Conservation (phyloP, 106 monocot species). For the Phalaenopsis equestris region DNA sequence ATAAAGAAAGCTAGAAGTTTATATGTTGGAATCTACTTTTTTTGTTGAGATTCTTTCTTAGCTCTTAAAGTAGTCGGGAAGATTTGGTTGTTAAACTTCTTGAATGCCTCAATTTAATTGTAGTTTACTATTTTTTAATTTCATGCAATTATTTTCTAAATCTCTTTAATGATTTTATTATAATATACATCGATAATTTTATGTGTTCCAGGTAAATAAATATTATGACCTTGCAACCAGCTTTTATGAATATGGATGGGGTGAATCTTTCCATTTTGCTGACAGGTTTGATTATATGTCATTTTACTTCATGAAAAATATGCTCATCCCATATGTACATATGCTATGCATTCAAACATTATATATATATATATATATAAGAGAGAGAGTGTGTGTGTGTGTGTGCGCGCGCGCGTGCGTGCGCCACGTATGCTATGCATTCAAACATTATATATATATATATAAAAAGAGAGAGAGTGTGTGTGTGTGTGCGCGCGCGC, state of each 20-base stretch:
- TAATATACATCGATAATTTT: background rate
- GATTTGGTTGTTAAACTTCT: background rate
- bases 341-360: too few species aligned
- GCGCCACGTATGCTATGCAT: too few species aligned
- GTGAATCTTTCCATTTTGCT: slow-evolving; percentile 78
- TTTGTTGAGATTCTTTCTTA: background rate
- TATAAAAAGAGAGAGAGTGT: too few species aligned
- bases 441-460: too few species aligned
- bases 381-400: too few species aligned
- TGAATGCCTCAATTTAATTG: background rate
- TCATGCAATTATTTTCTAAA: background rate
- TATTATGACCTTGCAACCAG: slow-evolving; percentile 77
- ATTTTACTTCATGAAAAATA: too few species aligned
- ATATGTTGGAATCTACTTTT: background rate
- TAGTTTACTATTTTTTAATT: background rate
- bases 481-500: too few species aligned
- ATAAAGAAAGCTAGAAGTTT: background rate
- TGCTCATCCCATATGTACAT: too few species aligned
- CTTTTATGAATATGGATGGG: slow-evolving; percentile 84
- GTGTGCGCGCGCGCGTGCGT: too few species aligned
- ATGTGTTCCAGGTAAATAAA: slow-evolving; percentile 53
- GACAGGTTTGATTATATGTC: slow-evolving; percentile 27
- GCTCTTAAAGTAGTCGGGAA: background rate
- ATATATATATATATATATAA: too few species aligned
- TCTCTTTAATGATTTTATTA: background rate